phyloP scores from a whole-genome alignment of 495 filamentous ascomycete species.

The Glutinoglossum americanum region DNA sequence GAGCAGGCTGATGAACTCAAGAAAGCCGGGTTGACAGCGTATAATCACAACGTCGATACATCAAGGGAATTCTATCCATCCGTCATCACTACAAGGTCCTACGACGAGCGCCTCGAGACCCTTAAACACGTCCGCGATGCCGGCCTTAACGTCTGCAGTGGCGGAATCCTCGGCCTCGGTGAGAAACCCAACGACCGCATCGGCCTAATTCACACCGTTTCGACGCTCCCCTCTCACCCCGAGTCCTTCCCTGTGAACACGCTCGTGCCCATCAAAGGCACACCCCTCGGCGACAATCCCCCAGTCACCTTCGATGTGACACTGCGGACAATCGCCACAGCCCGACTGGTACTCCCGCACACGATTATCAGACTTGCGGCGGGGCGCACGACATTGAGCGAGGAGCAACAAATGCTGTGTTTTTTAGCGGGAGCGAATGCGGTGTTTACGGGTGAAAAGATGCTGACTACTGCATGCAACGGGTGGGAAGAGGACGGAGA shows the following conservation, averaged over 20 bases:
- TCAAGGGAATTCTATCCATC: slow-evolving; percentile 65
- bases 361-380: slow-evolving; percentile 70
- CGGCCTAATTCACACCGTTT: slow-evolving; percentile 55
- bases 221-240: slow-evolving; percentile 53
- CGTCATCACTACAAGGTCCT: slow-evolving; percentile 59
- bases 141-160: slow-evolving; percentile 68
- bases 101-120: slow-evolving; percentile 62
- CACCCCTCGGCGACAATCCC: slow-evolving; percentile 49
- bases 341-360: slow-evolving; percentile 51
- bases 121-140: slow-evolving; percentile 56
- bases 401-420: slow-evolving; percentile 67
- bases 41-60: slow-evolving; percentile 82
- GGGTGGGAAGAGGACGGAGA: slow-evolving; percentile 68
- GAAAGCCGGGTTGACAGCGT: slow-evolving; percentile 65
- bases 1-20: slow-evolving; percentile 57
- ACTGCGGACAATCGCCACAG: slow-evolving; percentile 58
- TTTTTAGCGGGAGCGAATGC: slow-evolving; percentile 77
- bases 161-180: slow-evolving; percentile 61
- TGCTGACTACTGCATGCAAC: slow-evolving; percentile 73
- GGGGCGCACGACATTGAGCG: slow-evolving; percentile 50
- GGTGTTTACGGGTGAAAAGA: slow-evolving; percentile 79
- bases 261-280: slow-evolving; percentile 68
- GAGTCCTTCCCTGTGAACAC: slow-evolving; percentile 76
- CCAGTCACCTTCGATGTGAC: slow-evolving; percentile 49
- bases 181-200: slow-evolving; percentile 56